Conservation (phyloP, 345 rosid species). For the Kandelia obovata region DNA sequence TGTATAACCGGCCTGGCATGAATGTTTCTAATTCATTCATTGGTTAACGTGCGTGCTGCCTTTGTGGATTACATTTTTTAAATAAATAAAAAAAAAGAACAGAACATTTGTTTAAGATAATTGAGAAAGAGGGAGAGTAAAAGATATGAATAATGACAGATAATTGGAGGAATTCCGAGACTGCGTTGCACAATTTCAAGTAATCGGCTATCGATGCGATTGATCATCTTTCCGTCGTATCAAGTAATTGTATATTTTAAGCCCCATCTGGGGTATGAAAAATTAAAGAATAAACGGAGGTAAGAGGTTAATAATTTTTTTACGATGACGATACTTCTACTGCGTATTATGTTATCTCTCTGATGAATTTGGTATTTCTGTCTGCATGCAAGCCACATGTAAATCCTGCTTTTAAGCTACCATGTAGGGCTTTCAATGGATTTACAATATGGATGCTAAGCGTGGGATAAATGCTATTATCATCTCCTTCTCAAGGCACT, state of each 20-base stretch:
- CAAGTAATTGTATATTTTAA: too few species aligned
- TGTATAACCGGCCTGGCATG: constrained; percentile 25
- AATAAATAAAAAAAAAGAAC: too few species aligned
- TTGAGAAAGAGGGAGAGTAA: too few species aligned
- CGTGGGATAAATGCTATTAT: not conserved
- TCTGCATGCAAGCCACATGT: constrained; percentile 19
- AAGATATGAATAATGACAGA: too few species aligned
- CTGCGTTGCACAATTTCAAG: too few species aligned
- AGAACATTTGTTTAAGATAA: too few species aligned
- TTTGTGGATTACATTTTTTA: not conserved
- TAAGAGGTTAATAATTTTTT: not conserved
- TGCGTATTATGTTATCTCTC: not conserved
- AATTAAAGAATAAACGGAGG: too few species aligned
- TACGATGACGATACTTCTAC: not conserved
- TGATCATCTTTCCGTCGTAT: too few species aligned
- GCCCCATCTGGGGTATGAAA: too few species aligned
- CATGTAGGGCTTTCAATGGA: not conserved
- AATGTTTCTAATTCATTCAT: constrained; percentile 15
- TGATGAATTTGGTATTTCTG: not conserved
- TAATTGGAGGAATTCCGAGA: too few species aligned
- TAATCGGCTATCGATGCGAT: too few species aligned
- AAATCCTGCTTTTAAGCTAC: not conserved
- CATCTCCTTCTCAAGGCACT: constrained; percentile 1
- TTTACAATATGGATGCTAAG: not conserved
- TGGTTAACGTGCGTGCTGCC: constrained; percentile 20